These are phyloP conservation scores for Cystobasidium onofrii DNA, from an alignment of 768 basidiomycete genomes.

Conservation along the genomic window DNA sequence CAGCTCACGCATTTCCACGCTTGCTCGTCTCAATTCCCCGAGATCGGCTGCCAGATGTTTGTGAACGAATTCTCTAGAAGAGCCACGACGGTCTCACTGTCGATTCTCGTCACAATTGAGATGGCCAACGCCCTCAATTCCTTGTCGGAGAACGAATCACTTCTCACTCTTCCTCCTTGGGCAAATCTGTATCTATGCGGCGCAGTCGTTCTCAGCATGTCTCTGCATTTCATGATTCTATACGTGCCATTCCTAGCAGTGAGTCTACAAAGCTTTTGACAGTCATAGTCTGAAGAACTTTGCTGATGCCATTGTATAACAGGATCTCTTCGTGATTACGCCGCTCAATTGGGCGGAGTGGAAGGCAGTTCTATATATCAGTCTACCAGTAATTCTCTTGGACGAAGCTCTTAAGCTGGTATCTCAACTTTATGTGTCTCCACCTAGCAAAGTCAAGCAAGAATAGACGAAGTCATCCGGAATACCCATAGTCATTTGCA, in stretches of 20 bases:
- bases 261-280: slow-evolving; percentile 43
- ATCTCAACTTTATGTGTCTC: slow-evolving; percentile 44
- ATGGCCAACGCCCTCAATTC: slow-evolving; percentile 94
- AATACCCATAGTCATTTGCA: not conserved
- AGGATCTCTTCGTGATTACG: slow-evolving; percentile 82
- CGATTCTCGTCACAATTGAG: slow-evolving; percentile 88
- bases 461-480: not conserved
- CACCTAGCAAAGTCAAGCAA: slow-evolving; percentile 29
- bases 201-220: slow-evolving; percentile 85
- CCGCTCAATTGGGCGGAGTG: slow-evolving; percentile 92
- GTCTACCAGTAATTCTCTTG: slow-evolving; percentile 75
- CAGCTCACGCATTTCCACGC: slow-evolving; percentile 95
- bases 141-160: slow-evolving; percentile 89
- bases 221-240: slow-evolving; percentile 82
- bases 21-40: slow-evolving; percentile 70
- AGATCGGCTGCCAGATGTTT: slow-evolving; percentile 89
- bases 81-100: slow-evolving; percentile 92
- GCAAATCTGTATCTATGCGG: slow-evolving; percentile 85
- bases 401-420: slow-evolving; percentile 81
- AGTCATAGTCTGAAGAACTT: not conserved
- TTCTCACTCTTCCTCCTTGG: slow-evolving; percentile 83
- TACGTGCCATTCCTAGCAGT: slow-evolving; percentile 96
- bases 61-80: slow-evolving; percentile 66
- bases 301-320: slow-evolving; percentile 10
- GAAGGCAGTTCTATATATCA: slow-evolving; percentile 81